phyloP scores from a whole-genome alignment of 805 yeast species.

The Maudiozyma saulgeensis region DNA sequence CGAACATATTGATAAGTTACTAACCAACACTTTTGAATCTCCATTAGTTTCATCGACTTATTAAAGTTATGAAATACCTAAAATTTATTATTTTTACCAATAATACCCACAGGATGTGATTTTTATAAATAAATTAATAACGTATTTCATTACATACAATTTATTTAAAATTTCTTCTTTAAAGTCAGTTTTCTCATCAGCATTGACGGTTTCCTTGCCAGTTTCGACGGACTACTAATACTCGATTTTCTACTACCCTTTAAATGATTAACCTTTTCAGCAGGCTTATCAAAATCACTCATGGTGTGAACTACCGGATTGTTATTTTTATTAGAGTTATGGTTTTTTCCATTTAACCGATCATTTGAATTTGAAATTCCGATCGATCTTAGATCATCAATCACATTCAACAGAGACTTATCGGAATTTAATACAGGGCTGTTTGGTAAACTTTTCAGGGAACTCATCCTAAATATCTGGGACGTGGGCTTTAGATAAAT shows the following conservation, averaged over 20 bases:
- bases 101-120: no score
- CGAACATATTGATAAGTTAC: no score
- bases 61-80: no score
- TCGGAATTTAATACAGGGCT: slow-evolving; percentile 39
- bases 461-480: slow-evolving; percentile 65
- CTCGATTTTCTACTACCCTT: slow-evolving; percentile 29
- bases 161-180: slow-evolving; percentile 6
- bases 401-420: slow-evolving; percentile 12
- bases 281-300: slow-evolving; percentile 34
- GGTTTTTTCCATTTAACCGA: no score
- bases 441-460: slow-evolving; percentile 37
- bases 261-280: slow-evolving; percentile 29
- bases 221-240: slow-evolving; percentile 20
- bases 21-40: no score
- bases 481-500: slow-evolving; percentile 75
- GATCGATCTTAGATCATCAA: not conserved
- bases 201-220: slow-evolving; percentile 29
- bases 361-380: not conserved
- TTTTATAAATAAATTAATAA: no score
- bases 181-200: slow-evolving; percentile 24
- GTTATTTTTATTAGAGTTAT: not conserved
- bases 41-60: no score
- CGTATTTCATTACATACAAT: not conserved
- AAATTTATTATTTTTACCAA: no score
- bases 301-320: slow-evolving; percentile 12